These are phyloP conservation scores for Clavispora santaluciae DNA, from an alignment of 805 yeast genomes.

Conservation along the genomic window DNA sequence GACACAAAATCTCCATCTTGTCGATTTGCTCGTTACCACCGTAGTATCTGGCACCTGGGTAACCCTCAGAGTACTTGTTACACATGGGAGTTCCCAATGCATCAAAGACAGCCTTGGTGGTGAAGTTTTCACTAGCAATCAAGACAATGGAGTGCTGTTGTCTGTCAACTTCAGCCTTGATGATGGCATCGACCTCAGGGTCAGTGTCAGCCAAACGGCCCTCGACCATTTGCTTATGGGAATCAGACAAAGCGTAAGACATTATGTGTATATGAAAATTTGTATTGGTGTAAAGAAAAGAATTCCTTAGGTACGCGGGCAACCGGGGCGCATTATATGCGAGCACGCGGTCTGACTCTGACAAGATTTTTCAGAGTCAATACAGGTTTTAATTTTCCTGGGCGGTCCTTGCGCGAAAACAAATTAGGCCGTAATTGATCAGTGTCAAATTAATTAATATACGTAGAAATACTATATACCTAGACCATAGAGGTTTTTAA, in stretches of 20 bases:
- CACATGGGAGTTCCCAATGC: slow-evolving; percentile 97
- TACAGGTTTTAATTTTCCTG: not conserved
- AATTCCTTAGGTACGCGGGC: not conserved
- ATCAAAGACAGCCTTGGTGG: slow-evolving; percentile 93
- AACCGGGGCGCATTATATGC: slow-evolving; percentile 1
- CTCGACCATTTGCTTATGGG: slow-evolving; percentile 52
- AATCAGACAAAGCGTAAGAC: slow-evolving; percentile 45
- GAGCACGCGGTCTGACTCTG: slow-evolving; percentile 1
- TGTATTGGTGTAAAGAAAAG: not conserved
- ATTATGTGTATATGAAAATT: slow-evolving; percentile 12
- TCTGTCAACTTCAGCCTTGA: slow-evolving; percentile 78
- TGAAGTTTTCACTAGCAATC: slow-evolving; percentile 96
- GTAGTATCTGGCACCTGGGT: slow-evolving; percentile 98
- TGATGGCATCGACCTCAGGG: slow-evolving; percentile 72
- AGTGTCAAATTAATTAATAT: not conserved
- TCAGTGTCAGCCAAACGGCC: slow-evolving; percentile 63
- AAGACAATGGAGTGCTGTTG: slow-evolving; percentile 91
- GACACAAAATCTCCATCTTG: slow-evolving; percentile 88
- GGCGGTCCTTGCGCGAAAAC: not conserved
- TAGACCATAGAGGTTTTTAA: not conserved
- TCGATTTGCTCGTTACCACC: slow-evolving; percentile 98
- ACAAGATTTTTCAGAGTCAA: not conserved
- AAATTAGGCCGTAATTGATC: not conserved
- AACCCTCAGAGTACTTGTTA: slow-evolving; percentile 98
- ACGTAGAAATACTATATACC: not conserved